These are phyloP conservation scores for Beta vulgaris DNA, from an alignment of 148 eudicot species.

Conservation along the genomic window DNA sequence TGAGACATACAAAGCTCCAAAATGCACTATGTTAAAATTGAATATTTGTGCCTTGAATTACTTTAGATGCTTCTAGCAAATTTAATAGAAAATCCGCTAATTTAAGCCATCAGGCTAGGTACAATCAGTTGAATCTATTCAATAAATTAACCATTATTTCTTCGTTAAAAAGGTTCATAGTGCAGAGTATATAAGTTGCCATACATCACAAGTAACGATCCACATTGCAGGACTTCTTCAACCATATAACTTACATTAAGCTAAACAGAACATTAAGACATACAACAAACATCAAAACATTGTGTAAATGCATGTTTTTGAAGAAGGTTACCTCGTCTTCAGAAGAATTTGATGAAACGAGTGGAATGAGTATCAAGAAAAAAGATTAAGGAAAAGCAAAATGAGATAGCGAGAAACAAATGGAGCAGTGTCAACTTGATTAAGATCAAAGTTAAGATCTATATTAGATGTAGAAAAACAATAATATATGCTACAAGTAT, in stretches of 20 bases:
- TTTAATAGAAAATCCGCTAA: too few relatives aligned
- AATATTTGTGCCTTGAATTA: too few relatives aligned
- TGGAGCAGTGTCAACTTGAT: not conserved
- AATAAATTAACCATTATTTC: not conserved
- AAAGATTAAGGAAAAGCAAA: slow-evolving; percentile 7
- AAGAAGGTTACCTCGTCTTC: slow-evolving; percentile 94
- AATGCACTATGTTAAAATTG: too few relatives aligned
- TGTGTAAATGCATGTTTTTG: slow-evolving; percentile 2
- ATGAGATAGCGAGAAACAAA: slow-evolving; percentile 3
- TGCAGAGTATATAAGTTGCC: not conserved
- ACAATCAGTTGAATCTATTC: too few relatives aligned
- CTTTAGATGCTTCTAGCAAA: too few relatives aligned
- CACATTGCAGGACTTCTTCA: not conserved
- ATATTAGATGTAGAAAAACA: not conserved
- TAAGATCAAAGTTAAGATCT: not conserved
- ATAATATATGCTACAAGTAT: slow-evolving; percentile 9
- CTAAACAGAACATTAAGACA: not conserved
- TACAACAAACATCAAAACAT: slow-evolving; percentile 12
- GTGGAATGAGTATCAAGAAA: slow-evolving; percentile 91
- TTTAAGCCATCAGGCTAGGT: too few relatives aligned
- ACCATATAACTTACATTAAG: not conserved
- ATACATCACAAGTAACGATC: slow-evolving; percentile 1
- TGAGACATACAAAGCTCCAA: too few relatives aligned
- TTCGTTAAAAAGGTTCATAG: not conserved
- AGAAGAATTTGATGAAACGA: slow-evolving; percentile 94